Percentiles rank a stretch among this genome's conserved stretches.
phyloP scores from a whole-genome alignment of 495 filamentous ascomycete species.

The Tuber magnatum region DNA sequence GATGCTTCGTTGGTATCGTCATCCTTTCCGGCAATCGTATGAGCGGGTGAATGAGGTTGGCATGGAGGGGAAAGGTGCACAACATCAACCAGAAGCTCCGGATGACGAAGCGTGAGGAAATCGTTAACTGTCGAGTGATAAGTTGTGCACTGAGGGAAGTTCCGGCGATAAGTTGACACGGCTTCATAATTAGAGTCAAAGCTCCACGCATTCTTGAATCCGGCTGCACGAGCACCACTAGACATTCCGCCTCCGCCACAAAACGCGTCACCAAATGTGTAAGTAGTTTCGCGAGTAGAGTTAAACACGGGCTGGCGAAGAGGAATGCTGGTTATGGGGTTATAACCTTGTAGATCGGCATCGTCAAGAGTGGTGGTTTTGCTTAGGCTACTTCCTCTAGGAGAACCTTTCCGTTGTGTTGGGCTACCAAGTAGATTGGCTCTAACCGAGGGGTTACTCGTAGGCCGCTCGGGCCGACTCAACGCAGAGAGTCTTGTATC shows the following conservation, averaged over 20 bases:
- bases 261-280: conserved; percentile 41
- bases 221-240: conserved; percentile 32
- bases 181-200: conserved; percentile 37
- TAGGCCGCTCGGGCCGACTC: neutral
- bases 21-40: conserved; percentile 56
- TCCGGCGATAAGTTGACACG: conserved; percentile 41
- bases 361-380: neutral
- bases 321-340: neutral
- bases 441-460: neutral
- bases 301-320: neutral
- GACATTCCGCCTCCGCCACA: conserved; percentile 40
- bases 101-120: conserved; percentile 44
- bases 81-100: conserved; percentile 54
- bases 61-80: conserved; percentile 80
- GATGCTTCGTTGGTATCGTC: conserved; percentile 70
- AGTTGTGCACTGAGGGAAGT: conserved; percentile 50
- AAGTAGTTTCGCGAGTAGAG: conserved; percentile 5
- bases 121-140: conserved; percentile 47
- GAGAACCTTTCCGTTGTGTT: neutral
- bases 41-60: conserved; percentile 70
- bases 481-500: neutral
- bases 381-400: neutral
- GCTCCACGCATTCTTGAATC: conserved; percentile 33
- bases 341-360: neutral
- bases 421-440: neutral